Base-by-base conservation (phyloP, 257 asterid genomes). In the Agastache rugosa region DNA sequence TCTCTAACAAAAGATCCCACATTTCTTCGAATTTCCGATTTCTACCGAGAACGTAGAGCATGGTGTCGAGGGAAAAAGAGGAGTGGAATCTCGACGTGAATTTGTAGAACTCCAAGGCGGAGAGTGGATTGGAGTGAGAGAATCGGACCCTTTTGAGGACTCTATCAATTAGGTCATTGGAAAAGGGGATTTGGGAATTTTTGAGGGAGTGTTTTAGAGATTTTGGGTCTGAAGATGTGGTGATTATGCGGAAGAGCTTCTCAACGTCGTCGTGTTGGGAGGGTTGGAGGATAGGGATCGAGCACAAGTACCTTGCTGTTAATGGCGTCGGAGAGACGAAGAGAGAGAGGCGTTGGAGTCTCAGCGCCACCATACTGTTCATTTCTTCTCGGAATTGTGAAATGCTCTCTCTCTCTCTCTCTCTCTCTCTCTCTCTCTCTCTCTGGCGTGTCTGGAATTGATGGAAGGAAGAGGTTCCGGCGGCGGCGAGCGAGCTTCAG, bases 71-170 rank as follows among this genome's bases (percentile, higher is more conserved):
- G 16, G 98, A 86, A 75, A 51, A 87, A 11, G 91, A 67, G 78
- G 92, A 82, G 84, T 90, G 96, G 41, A 77, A 79, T 39, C 77
- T 77, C 3, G 90, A 78, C 31, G 93, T 79, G 41, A 87, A 68
- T 17, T 72, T 88, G 84, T 85, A 91, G 71, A 93, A 85, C 58
- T 85, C 95, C 58, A 88, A 70, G 62, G 97, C 95, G 3, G 87
- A 82, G 45, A 84, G 82, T 1, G 98, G 97, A 79, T 87, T 86
- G 3, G 97, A 84, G 74, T 93, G 98, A 65, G 97, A 83, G 73
- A 93, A 93, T 6, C 98, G 86, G 41, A 86, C 96, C 89, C 97
- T 84, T 81, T 87, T 90, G 44, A 91, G 88, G 68, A 90, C 97
- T 61, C 63, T 58, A 44, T 93, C 97, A 11, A 90, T 74, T 74